These are phyloP conservation scores for Microcyclospora pomicola DNA, from an alignment of 2,329 filamentous ascomycete species.

Conservation along the genomic window DNA sequence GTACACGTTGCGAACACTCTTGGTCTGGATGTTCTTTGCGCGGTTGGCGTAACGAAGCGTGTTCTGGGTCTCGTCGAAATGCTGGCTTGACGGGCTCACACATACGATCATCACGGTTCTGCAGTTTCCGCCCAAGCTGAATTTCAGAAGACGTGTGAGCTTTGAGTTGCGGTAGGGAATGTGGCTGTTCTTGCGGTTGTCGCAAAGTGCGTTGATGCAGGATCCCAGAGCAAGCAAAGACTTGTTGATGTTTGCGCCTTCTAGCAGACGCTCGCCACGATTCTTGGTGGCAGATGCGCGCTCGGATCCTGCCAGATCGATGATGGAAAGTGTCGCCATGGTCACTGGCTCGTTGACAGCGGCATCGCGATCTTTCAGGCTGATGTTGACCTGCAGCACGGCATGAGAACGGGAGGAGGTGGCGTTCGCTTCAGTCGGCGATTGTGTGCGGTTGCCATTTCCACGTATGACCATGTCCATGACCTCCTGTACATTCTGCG, in stretches of 20 bases:
- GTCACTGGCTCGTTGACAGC: slow-evolving; percentile 88
- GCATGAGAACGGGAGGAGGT: slow-evolving; percentile 95
- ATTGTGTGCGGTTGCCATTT: slow-evolving; percentile 90
- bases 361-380: slow-evolving; percentile 86
- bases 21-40: slow-evolving; percentile 98
- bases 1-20: slow-evolving; percentile 97
- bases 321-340: slow-evolving; percentile 96
- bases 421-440: slow-evolving; percentile 90
- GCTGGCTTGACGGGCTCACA: slow-evolving; percentile 86
- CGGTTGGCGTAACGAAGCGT: slow-evolving; percentile 93
- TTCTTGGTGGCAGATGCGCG: slow-evolving; percentile 95
- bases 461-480: slow-evolving; percentile 98
- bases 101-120: slow-evolving; percentile 99
- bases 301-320: slow-evolving; percentile 91
- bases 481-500: slow-evolving; percentile 82
- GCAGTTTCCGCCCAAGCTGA: slow-evolving; percentile 93
- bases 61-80: slow-evolving; percentile 97
- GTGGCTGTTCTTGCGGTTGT: slow-evolving; percentile 79
- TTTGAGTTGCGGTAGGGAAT: slow-evolving; percentile 97
- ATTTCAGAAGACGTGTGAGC: slow-evolving; percentile 86
- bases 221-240: slow-evolving; percentile 72
- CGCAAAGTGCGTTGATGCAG: slow-evolving; percentile 96
- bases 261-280: slow-evolving; percentile 73
- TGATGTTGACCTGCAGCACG: slow-evolving; percentile 91
- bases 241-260: slow-evolving; percentile 75